Conservation (phyloP, 2,329 filamentous ascomycete genomes). For the Penicillium sp. region DNA sequence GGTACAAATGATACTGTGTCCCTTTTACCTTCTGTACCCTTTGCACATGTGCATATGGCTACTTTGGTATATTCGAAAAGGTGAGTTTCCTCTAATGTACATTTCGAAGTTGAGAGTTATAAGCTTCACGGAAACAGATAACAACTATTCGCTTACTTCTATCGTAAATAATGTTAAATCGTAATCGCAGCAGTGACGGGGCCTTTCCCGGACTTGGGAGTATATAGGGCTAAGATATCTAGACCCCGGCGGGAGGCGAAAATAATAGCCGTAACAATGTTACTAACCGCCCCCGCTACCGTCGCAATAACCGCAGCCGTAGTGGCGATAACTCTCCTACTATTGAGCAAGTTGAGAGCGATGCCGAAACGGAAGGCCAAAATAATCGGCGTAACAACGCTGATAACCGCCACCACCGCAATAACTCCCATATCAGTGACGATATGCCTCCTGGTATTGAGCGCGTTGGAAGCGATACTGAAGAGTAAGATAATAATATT, state of each 20-base stretch:
- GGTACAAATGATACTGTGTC: neutral
- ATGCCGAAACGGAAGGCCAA: too few relatives aligned
- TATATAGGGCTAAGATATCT: neutral
- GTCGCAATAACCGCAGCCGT: neutral
- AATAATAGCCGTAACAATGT: neutral
- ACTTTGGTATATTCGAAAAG: neutral
- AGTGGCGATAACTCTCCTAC: too few relatives aligned
- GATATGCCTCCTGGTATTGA: neutral
- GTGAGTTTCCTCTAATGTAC: neutral
- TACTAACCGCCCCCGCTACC: neutral
- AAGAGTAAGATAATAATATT: neutral
- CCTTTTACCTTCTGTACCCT: neutral
- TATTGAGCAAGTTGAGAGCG: too few relatives aligned
- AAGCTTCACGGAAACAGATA: neutral
- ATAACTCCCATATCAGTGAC: neutral
- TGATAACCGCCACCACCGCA: too few relatives aligned
- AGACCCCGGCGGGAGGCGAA: too few relatives aligned
- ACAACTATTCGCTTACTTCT: neutral
- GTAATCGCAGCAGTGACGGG: neutral
- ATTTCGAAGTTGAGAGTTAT: neutral
- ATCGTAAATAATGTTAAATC: neutral
- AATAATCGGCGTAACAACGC: too few relatives aligned
- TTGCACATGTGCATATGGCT: neutral
- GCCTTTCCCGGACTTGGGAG: neutral
- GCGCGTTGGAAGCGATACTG: neutral